Percentiles rank a stretch among this genome's conserved stretches.
Conservation (phyloP, 108 stramenopile genomes). For the Fragilariopsis cylindrus region DNA sequence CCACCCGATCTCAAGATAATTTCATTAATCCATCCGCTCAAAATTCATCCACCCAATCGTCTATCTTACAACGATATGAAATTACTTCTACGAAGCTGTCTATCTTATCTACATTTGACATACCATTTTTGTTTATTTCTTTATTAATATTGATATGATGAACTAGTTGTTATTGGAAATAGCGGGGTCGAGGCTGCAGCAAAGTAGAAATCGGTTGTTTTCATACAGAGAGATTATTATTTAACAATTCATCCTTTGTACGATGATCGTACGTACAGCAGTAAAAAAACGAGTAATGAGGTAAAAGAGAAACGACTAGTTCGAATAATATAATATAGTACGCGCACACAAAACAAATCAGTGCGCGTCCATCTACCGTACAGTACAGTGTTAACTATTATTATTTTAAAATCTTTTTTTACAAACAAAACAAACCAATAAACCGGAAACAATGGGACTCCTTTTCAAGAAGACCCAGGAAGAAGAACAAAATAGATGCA, state of each 20-base stretch:
- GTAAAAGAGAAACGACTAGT: slow-evolving; percentile 11
- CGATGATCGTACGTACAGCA: neutral
- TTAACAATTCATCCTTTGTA: neutral
- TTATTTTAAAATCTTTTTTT: too few species aligned
- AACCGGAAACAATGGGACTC: too few species aligned
- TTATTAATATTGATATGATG: neutral
- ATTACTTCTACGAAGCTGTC: neutral
- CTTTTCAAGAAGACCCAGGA: too few species aligned
- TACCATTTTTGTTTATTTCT: neutral
- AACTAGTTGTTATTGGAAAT: neutral
- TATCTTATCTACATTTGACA: neutral
- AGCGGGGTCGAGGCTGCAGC: neutral
- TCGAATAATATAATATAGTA: neutral
- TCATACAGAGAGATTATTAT: neutral
- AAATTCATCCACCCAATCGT: too few species aligned
- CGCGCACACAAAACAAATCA: too few species aligned
- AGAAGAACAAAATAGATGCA: too few species aligned
- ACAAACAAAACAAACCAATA: too few species aligned
- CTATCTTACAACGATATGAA: too few species aligned
- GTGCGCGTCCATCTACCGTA: too few species aligned
- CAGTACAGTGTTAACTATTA: too few species aligned
- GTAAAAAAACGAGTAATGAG: slow-evolving; percentile 5
- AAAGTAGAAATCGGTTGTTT: neutral
- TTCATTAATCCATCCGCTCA: too few species aligned
- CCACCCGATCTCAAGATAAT: too few species aligned